A percentile compares a stretch with the other conserved stretches of the same genome.
Conservation (phyloP, 495 filamentous ascomycete species). For the Mytilinidion resinicola region DNA sequence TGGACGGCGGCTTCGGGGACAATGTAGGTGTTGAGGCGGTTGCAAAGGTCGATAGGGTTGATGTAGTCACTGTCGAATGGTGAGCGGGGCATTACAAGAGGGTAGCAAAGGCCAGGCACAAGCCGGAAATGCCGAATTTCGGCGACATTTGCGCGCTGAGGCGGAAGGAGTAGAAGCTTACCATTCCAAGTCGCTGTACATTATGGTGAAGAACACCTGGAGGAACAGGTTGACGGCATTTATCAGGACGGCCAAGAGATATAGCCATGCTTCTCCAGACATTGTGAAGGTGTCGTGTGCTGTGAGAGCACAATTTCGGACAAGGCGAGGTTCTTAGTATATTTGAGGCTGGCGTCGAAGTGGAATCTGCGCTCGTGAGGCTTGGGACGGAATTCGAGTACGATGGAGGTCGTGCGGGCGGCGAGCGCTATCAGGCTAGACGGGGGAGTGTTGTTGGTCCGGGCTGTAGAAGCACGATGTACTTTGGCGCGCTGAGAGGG, state of each 20-base stretch:
- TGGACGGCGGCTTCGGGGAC: conserved; percentile 98
- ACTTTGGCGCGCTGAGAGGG: too few species aligned
- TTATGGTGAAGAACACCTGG: conserved; percentile 99
- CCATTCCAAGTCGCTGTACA: conserved; percentile 99
- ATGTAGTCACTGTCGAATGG: conserved; percentile 78
- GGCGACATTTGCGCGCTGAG: too few species aligned
- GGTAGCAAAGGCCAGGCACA: neutral
- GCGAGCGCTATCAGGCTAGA: conserved; percentile 16
- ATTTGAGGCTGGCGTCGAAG: neutral
- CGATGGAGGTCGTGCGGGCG: conserved; percentile 16
- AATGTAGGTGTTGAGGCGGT: conserved; percentile 99
- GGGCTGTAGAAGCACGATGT: too few species aligned
- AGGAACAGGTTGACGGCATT: conserved; percentile 99
- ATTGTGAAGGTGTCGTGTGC: conserved; percentile 53
- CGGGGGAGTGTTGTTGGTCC: conserved; percentile 9
- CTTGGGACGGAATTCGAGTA: too few species aligned
- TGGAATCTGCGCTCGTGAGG: too few species aligned
- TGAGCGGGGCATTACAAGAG: conserved; percentile 7
- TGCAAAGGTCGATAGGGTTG: conserved; percentile 99
- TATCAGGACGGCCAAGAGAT: conserved; percentile 95
- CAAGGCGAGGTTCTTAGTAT: neutral
- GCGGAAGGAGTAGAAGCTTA: conserved; percentile 42
- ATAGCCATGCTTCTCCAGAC: conserved; percentile 99
- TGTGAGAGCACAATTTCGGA: conserved; percentile 12
- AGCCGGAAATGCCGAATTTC: too few species aligned